Evolutionary conservation across 495 filamentous ascomycete genomes (phyloP), one percentile per base, ranked within the genome.

Genomic region (Penicillium fimorum): DNA sequence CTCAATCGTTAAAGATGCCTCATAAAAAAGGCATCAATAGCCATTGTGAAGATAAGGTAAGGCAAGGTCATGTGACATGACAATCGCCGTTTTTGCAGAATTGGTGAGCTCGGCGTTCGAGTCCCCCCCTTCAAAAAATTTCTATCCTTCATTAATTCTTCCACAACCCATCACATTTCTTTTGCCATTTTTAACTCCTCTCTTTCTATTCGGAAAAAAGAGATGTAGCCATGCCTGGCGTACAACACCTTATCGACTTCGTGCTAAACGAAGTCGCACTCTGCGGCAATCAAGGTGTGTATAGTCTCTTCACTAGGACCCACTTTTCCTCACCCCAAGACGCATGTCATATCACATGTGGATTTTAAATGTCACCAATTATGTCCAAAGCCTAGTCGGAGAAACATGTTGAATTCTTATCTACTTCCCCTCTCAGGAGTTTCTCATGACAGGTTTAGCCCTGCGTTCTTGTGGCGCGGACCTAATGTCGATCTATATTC

Each of bases 251-350:
- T 69, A 84, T 92, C 46, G 80, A 87, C 59, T 84, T 82, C 64
- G 71, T 92, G 46, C 71, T 93, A 44, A 79, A 81, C 18, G 87
- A 89, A 75, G 86, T 93, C 66, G 87, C 88, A 35, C 75, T 86
- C 41, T 76, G 74, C 50, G 89, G 89, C 30, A 80, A 81, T 56
- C 77, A 81, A 75, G 89, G 89, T 92, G 70, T 73, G 88, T 82
- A 48, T 60, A 61, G 58, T 52, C 50, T 52, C 58, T 50, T 7
- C 17, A 6, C 49, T 37, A 22, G 59, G 63, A 67, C 63, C 66
- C 66, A 64, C 63, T 64, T 62, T 58, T 38, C 53, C 27, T 50
- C 48, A 57, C 48, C 47, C 18, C 49, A 49, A 47, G 56, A 61
- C 47, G 37, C 52, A 40, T 63, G 44, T 48, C 50, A 51, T 43